These are phyloP conservation scores for Salvia miltiorrhiza DNA, from an alignment of 257 asterid genomes.

Conservation along the genomic window DNA sequence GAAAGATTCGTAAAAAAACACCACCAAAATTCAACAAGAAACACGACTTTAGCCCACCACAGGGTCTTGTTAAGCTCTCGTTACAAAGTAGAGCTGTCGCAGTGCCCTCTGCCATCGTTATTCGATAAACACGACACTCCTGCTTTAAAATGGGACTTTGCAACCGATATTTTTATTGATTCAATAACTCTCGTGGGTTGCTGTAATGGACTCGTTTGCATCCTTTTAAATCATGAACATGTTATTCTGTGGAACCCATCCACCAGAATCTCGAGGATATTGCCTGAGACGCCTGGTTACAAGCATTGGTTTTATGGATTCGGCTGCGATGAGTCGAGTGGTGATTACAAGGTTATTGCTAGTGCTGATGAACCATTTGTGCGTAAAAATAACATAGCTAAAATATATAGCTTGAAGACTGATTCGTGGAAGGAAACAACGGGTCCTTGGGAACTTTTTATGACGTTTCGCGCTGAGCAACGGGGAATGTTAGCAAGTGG, in stretches of 20 bases:
- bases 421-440: conserved; percentile 34
- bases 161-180: neutral
- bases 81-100: neutral
- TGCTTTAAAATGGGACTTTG: neutral
- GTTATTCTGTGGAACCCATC: neutral
- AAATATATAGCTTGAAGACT: conserved; percentile 23
- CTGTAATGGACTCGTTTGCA: neutral
- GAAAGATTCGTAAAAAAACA: conserved; percentile 22
- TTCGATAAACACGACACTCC: neutral
- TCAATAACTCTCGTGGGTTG: conserved; percentile 1
- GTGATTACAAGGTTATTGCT: conserved; percentile 9
- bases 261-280: neutral
- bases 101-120: neutral
- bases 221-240: neutral
- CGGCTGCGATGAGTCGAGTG: conserved; percentile 6
- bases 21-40: neutral
- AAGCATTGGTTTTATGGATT: too few species aligned
- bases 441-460: neutral
- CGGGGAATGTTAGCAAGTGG: conserved; percentile 32
- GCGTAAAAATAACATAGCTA: too few species aligned
- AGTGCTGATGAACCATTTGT: too few species aligned
- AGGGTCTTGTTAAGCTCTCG: neutral
- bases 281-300: too few species aligned
- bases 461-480: neutral
- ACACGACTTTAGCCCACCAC: neutral